phyloP scores from a whole-genome alignment of 306 rosid genomes.

The Prunus campanulata region DNA sequence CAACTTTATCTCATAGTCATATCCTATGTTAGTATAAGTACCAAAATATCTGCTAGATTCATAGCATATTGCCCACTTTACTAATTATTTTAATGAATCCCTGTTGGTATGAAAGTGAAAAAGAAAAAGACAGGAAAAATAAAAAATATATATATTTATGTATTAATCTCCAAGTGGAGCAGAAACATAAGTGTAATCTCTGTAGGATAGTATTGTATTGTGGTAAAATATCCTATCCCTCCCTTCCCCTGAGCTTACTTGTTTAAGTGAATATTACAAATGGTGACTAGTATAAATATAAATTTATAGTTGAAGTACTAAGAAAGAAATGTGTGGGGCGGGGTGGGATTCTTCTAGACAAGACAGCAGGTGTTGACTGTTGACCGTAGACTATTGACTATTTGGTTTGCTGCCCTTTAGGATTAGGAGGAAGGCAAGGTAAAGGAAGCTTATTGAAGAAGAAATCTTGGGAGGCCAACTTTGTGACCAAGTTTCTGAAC shows the following conservation, averaged over 20 bases:
- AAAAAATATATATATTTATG: too few relatives aligned
- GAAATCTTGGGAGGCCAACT: constrained; percentile 73
- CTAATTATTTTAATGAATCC: neutral
- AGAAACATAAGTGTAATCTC: neutral
- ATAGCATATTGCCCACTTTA: neutral
- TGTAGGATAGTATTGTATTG: neutral
- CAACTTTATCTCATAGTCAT: neutral
- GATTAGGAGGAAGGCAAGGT: neutral
- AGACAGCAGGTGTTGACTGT: neutral
- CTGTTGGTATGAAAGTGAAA: neutral
- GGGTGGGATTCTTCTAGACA: neutral
- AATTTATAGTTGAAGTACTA: neutral
- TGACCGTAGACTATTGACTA: neutral
- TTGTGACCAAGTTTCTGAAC: constrained; percentile 68
- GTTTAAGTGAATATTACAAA: neutral
- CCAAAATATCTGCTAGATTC: neutral
- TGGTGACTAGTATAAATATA: neutral
- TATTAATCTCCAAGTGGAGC: neutral
- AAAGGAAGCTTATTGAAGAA: constrained; percentile 9
- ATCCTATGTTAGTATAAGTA: neutral
- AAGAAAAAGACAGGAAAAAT: neutral
- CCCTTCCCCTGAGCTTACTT: too few relatives aligned
- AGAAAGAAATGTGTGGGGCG: neutral
- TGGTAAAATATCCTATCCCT: too few relatives aligned
- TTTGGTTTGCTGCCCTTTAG: neutral